Base-by-base conservation (phyloP, 371 early-diverging fungal species). In the Mucor lusitanicus region DNA sequence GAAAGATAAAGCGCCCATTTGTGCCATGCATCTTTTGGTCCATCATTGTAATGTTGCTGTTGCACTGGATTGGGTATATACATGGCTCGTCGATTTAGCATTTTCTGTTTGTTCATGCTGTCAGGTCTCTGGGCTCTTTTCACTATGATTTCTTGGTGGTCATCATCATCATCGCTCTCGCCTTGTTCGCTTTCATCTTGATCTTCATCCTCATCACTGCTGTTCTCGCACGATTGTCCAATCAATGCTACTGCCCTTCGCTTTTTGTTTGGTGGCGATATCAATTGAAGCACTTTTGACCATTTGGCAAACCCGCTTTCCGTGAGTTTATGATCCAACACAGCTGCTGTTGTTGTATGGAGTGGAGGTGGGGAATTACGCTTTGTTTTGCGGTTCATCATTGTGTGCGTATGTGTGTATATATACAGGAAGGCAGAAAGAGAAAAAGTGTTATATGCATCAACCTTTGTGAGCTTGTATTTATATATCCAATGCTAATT, bases 201-300 rank as follows among this genome's bases (percentile, higher is more conserved):
- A 17, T 27, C 32, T 21, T 33, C 6, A 33, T 48, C 46, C 7
- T 64, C 44, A 21, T 35, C 13, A 17, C 32, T 23, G 3, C 32
- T n/a, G 12, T 46, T 33, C 25, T 53, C 53, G 27, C 53, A 15
- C 5, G 19, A 25, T 63, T 48, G 27, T n/a, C 30, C 59, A 25
- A 50, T 35, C 8, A 63, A 27, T 15, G 58, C 17, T 2, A 58
- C 15, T 3, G 69, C 48, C 25, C 60, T 63, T 63, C 63, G 28
- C n/a, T 63, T 68, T 28, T 68, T 68, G n/a, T 68, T 48, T 3
- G 63, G 63, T 32, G 69, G 59, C 7, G 69, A 68, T 1, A 63
- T 37, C 11, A 63, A 17, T 5, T 50, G 63, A 46, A 68, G 23
- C n/a, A 63, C 15, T 32, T 42, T 57, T 1, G 69, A 40, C 69